phyloP scores from a whole-genome alignment of 345 rosid species.

The Eucalyptus brandiana region DNA sequence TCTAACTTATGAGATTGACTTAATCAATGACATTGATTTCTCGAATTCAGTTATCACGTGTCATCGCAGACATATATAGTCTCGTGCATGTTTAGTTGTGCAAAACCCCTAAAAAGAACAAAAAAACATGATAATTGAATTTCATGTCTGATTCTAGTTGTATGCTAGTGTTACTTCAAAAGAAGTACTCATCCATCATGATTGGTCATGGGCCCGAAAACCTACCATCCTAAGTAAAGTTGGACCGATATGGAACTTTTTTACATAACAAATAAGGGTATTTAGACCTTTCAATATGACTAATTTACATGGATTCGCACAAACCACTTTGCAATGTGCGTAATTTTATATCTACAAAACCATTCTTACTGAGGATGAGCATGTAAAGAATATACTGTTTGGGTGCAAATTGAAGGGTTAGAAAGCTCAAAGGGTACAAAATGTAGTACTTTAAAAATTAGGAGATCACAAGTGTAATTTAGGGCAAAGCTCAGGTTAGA shows the following conservation, averaged over 20 bases:
- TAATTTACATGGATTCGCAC: background rate
- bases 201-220: background rate
- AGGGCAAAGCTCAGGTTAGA: background rate
- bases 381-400: background rate
- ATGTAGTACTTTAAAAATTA: background rate
- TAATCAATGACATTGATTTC: background rate
- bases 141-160: background rate
- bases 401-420: background rate
- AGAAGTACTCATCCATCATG: background rate
- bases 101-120: background rate
- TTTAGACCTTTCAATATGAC: background rate
- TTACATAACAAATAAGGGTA: background rate
- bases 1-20: background rate
- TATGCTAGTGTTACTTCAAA: background rate
- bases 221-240: background rate
- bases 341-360: background rate
- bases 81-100: rapidly evolving
- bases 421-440: background rate
- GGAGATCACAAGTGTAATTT: background rate
- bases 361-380: background rate
- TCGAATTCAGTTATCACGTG: background rate
- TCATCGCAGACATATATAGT: background rate
- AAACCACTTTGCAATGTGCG: background rate
- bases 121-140: background rate
- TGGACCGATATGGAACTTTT: background rate